These are phyloP conservation scores for Clitopilus hobsonii DNA, from an alignment of 768 basidiomycete genomes.

Conservation along the genomic window DNA sequence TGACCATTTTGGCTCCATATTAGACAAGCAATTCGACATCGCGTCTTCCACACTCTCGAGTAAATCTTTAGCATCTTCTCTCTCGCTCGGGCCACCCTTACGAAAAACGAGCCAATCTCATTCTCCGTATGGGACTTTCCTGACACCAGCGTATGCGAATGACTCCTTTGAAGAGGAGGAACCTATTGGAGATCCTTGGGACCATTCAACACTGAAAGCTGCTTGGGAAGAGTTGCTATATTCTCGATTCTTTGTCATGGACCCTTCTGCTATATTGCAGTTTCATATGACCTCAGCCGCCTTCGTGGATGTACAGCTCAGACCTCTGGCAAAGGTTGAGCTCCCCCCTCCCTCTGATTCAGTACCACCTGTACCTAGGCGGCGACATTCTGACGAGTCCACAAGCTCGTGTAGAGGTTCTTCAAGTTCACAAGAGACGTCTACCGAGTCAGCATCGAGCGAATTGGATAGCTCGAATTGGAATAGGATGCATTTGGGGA, in stretches of 20 bases:
- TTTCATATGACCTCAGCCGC: slow-evolving; percentile 52
- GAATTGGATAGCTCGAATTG: slow-evolving; percentile 25
- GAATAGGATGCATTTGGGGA: slow-evolving; percentile 64
- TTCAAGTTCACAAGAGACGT: not conserved
- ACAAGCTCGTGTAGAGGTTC: not conserved
- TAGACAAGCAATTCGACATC: slow-evolving; percentile 11
- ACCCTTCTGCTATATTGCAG: slow-evolving; percentile 55
- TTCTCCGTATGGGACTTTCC: slow-evolving; percentile 3
- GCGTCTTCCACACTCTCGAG: slow-evolving; percentile 2
- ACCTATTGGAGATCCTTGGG: slow-evolving; percentile 39
- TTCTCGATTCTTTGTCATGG: slow-evolving; percentile 48
- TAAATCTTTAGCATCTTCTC: slow-evolving; percentile 1
- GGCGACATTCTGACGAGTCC: not conserved
- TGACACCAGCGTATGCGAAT: slow-evolving; percentile 6
- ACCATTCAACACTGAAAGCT: slow-evolving; percentile 55
- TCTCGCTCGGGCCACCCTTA: not conserved
- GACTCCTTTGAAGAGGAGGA: slow-evolving; percentile 11
- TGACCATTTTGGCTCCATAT: slow-evolving; percentile 6
- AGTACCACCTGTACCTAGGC: not conserved
- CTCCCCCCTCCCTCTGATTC: slow-evolving; percentile 49
- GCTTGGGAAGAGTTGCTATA: slow-evolving; percentile 70
- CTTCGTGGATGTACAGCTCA: slow-evolving; percentile 49
- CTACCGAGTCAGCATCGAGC: not conserved
- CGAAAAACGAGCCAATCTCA: not conserved
- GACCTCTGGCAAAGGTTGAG: slow-evolving; percentile 42